Percentiles rank a stretch among this genome's conserved stretches.
phyloP scores from a whole-genome alignment of 331 rosid species.

The Malus hybrid region DNA sequence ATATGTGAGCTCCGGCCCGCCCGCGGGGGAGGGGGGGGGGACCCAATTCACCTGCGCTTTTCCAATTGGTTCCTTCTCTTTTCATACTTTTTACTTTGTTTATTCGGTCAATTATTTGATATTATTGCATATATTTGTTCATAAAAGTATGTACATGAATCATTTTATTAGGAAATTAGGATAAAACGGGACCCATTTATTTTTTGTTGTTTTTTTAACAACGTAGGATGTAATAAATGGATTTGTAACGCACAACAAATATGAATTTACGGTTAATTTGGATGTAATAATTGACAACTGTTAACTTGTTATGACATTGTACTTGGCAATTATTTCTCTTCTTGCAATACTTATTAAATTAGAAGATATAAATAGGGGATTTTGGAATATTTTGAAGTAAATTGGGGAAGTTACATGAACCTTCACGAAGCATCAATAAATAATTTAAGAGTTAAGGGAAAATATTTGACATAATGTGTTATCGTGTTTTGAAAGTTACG shows the following conservation, averaged over 20 bases:
- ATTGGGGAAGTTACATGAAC: background rate
- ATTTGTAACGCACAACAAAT: background rate
- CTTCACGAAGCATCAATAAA: background rate
- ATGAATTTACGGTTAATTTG: background rate
- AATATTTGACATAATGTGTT: too few relatives aligned
- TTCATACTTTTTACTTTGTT: background rate
- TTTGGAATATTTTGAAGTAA: background rate
- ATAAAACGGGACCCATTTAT: background rate
- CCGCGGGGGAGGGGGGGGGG: background rate
- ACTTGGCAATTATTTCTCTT: background rate
- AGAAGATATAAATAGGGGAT: background rate
- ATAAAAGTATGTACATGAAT: background rate
- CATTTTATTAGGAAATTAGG: background rate
- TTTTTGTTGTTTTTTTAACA: background rate
- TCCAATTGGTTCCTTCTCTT: constrained; percentile 1
- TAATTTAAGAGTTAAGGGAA: background rate
- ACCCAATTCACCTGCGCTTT: constrained; percentile 31
- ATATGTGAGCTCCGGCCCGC: background rate
- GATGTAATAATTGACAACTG: background rate
- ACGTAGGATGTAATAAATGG: background rate
- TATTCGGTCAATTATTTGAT: background rate
- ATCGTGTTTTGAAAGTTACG: background rate
- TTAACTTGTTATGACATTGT: background rate
- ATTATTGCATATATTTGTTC: background rate
- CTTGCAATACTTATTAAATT: background rate